Conservation (phyloP, 192 early-diverging fungal genomes). For the Coemansia sp. region DNA sequence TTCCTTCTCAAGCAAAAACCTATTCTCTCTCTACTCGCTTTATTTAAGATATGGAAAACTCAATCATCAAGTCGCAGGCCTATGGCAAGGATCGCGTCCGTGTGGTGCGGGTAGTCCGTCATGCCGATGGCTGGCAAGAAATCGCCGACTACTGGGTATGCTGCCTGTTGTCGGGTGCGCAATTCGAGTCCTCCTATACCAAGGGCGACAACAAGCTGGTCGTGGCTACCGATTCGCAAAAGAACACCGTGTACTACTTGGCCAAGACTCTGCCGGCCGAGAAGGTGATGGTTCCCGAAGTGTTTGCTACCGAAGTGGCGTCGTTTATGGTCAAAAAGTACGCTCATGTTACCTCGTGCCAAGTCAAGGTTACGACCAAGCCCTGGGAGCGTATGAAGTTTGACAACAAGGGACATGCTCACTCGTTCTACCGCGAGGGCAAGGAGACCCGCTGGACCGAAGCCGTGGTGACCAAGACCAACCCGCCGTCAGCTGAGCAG, state of each 20-base stretch:
- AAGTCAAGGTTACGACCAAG: constrained; percentile 67
- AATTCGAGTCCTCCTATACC: constrained; percentile 68
- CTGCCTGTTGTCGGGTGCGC: constrained; percentile 57
- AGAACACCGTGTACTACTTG: constrained; percentile 74
- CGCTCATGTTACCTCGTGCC: constrained; percentile 61
- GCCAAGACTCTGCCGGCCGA: constrained; percentile 63
- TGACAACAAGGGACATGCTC: constrained; percentile 60
- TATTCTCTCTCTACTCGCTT: background rate
- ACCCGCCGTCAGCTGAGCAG: constrained; percentile 18
- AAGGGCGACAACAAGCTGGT: constrained; percentile 74
- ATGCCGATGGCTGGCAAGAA: constrained; percentile 58
- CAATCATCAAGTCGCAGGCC: constrained; percentile 57
- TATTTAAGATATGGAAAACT: constrained; percentile 34
- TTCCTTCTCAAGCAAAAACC: no score
- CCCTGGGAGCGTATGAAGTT: constrained; percentile 73
- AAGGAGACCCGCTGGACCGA: constrained; percentile 66
- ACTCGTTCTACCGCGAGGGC: constrained; percentile 71
- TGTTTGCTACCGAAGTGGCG: constrained; percentile 68
- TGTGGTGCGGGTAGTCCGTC: constrained; percentile 67
- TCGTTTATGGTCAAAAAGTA: constrained; percentile 72
- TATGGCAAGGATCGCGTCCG: constrained; percentile 78
- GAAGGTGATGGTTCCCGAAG: constrained; percentile 68
- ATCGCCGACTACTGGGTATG: constrained; percentile 68
- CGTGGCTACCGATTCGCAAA: constrained; percentile 73
- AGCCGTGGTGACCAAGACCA: constrained; percentile 50